phyloP scores from a whole-genome alignment of 148 eudicot genomes.

The Rhododendron williamsianum region DNA sequence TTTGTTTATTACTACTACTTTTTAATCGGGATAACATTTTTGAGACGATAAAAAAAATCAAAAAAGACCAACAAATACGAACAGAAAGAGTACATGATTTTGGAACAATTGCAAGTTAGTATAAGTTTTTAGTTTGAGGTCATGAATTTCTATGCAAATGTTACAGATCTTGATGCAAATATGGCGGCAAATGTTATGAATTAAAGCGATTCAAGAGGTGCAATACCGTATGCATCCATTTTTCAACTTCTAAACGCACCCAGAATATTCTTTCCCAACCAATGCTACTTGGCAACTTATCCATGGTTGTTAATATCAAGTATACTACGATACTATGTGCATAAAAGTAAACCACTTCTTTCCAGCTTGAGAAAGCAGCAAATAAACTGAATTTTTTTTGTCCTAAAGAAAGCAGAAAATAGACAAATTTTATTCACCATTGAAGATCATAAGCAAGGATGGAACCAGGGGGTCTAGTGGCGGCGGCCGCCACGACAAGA shows the following conservation, averaged over 20 bases:
- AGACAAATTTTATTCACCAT: neutral
- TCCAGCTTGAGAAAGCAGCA: neutral
- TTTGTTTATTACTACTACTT: no score
- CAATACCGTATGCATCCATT: neutral
- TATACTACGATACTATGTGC: no score
- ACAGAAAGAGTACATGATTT: no score
- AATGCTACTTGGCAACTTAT: neutral
- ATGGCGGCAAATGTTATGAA: neutral
- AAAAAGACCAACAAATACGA: no score
- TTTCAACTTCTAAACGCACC: neutral
- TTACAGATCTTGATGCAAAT: no score
- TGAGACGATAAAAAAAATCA: no score
- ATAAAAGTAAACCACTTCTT: neutral
- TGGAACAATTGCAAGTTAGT: no score
- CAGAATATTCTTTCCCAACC: no score
- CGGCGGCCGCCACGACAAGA: no score
- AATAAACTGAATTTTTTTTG: no score
- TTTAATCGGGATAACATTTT: no score
- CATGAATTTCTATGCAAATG: neutral
- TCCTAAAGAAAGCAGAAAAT: neutral
- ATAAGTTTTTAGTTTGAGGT: neutral
- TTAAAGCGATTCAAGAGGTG: neutral
- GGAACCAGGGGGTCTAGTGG: no score
- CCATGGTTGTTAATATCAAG: neutral
- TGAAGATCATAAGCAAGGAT: neutral